Evolutionary conservation across 1,284 basidiomycete species (phyloP).

Genomic region (Apiotrichum siamense): DNA sequence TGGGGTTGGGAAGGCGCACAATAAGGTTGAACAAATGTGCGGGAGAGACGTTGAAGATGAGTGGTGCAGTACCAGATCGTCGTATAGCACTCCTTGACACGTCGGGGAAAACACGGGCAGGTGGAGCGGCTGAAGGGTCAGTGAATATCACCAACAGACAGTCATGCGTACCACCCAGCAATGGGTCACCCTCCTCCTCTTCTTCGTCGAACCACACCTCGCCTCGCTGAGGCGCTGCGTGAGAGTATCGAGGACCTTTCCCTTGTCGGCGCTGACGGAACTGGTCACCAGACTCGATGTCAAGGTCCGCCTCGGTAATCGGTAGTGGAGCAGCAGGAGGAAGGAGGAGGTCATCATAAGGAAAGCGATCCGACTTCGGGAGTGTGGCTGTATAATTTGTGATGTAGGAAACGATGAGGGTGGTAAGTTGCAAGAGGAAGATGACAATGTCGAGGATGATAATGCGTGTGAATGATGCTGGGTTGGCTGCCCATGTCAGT

Average conservation of each 20-base stretch:
- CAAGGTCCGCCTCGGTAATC: conserved; percentile 7
- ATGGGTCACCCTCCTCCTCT: conserved; percentile 11
- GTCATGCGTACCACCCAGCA: neutral
- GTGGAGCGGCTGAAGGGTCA: neutral
- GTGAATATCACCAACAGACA: neutral
- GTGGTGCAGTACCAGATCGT: conserved; percentile 22
- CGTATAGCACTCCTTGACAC: conserved; percentile 5
- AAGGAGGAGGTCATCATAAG: conserved; percentile 36
- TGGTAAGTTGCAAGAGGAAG: conserved; percentile 31
- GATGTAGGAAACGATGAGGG: conserved; percentile 35
- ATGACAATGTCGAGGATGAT: conserved; percentile 37
- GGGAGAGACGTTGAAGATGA: conserved; percentile 32
- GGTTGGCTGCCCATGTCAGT: conserved; percentile 21
- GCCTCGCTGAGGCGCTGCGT: conserved; percentile 12
- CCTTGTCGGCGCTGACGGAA: conserved; percentile 12
- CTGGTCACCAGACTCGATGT: conserved; percentile 17
- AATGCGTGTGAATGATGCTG: conserved; percentile 30
- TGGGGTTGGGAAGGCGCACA: conserved; percentile 27
- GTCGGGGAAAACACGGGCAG: neutral
- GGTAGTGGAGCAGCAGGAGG: conserved; percentile 17
- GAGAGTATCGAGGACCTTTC: conserved; percentile 19
- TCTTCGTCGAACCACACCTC: conserved; percentile 32
- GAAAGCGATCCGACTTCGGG: conserved; percentile 24
- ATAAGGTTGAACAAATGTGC: conserved; percentile 28
- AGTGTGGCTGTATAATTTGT: conserved; percentile 22